Base-by-base conservation (phyloP, 768 basidiomycete genomes). In the Sistotremastrum suecicum region DNA sequence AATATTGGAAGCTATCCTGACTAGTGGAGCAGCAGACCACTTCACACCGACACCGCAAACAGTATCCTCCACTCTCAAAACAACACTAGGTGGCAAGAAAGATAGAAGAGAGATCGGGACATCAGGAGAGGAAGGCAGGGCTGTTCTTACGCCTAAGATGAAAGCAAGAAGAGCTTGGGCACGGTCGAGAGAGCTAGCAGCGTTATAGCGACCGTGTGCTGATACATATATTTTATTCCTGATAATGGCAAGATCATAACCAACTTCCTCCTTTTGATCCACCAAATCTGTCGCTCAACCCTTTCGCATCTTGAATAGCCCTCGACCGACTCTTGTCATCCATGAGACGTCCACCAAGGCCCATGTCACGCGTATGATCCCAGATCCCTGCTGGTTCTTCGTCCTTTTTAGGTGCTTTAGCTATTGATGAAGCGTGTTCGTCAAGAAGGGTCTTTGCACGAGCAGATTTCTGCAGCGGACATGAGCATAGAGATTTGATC, bases 341-440 rank as follows among this genome's bases (percentile, higher is more conserved):
- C 86, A 99, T 84, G 32, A 95, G 67, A 42, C 86, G 67, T 9
- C 94, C 92, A 1, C 80, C 80, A 3, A 94, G 54, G 2, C 73
- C 74, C 91, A 99, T 95, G 60, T 94, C 89, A 31, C 90, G 70
- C 34, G 77, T 67, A 55, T 87, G 89, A 54, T 99, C 94, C 94
- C 94, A 98, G 30, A 97, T 87, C 0, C 57, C 80, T 0, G 75
- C 64, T 0, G 72, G 65, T 33, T 75, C 73, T 33, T 77, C 74
- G 30, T 76, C 67, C 10, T 67, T 50, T 43, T 42, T 48, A 37
- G n/a, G 65, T 52, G 45, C 56, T 52, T 55, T 48, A 29, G 64
- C 53, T 46, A 64, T 48, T 43, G 62, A 50, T 35, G 61, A 49
- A 1, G 56, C 49, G 51, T 84, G 80, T 50, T 69, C 66, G 1